A percentile compares a stretch with the other conserved stretches of the same genome.
These are phyloP conservation scores for Pelargonium cotyledonis DNA, from an alignment of 441 rosid species.

Conservation along the genomic window DNA sequence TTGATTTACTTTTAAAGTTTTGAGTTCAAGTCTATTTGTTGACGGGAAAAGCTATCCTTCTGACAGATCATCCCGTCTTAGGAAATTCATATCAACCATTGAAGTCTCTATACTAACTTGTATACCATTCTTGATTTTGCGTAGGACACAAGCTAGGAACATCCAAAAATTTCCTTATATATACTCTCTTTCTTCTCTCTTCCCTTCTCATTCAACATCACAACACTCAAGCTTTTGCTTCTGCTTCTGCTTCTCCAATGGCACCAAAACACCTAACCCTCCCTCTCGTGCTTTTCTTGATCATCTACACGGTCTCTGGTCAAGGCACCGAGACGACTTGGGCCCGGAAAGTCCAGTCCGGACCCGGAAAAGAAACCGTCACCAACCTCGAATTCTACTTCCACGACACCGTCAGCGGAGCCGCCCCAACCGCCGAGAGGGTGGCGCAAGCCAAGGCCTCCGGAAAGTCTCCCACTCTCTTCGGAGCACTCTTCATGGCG, in stretches of 20 bases:
- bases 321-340: background rate
- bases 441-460: background rate
- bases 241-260: background rate
- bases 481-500: background rate
- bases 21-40: no score
- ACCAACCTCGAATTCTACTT: background rate
- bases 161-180: background rate
- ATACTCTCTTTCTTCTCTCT: background rate
- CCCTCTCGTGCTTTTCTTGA: background rate
- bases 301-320: background rate
- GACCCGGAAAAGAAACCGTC: background rate
- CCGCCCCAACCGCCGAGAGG: background rate
- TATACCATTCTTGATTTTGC: background rate
- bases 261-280: background rate
- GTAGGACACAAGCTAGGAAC: background rate
- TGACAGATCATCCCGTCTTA: no score
- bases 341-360: background rate
- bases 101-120: no score
- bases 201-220: background rate
- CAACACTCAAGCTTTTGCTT: background rate
- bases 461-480: background rate
- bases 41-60: no score
- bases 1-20: no score
- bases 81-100: no score
- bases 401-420: background rate